Percentiles rank a stretch among this genome's conserved stretches.
Evolutionary conservation across 352 stramenopile genomes (phyloP).

Genomic region (Phytophthora pistaciae): DNA sequence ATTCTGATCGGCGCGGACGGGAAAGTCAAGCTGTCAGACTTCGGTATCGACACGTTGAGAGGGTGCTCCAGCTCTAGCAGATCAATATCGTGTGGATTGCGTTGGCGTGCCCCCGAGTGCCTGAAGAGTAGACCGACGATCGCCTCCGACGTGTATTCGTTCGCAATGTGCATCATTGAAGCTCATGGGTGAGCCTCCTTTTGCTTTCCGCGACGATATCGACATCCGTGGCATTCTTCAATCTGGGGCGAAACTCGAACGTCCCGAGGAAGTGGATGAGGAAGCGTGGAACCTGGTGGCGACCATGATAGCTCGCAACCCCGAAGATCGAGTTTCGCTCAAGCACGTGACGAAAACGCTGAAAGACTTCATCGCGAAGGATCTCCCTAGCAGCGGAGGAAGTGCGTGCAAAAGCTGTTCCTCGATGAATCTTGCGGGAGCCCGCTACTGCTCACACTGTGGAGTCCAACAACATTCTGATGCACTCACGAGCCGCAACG

Average conservation of each 20-base stretch:
- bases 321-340: no score
- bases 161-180: slow-evolving; percentile 45
- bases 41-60: slow-evolving; percentile 19
- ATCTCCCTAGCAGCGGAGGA: no score
- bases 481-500: no score
- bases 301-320: no score
- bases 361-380: no score
- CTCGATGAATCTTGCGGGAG: no score
- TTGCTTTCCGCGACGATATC: slow-evolving; percentile 14
- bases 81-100: slow-evolving; percentile 8
- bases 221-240: slow-evolving; percentile 19
- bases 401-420: no score
- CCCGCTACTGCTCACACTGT: no score
- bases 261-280: slow-evolving; percentile 22
- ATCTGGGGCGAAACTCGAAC: slow-evolving; percentile 8
- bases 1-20: slow-evolving; percentile 31
- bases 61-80: background rate
- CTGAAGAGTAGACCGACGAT: slow-evolving; percentile 25
- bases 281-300: slow-evolving; percentile 27
- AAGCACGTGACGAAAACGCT: no score
- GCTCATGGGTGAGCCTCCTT: slow-evolving; percentile 32
- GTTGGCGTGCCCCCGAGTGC: slow-evolving; percentile 44
- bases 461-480: no score
- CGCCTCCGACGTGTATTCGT: slow-evolving; percentile 41
- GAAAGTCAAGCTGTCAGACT: slow-evolving; percentile 31